Conservation (phyloP, 163 green algal genomes). For the Scenedesmus sp. region DNA sequence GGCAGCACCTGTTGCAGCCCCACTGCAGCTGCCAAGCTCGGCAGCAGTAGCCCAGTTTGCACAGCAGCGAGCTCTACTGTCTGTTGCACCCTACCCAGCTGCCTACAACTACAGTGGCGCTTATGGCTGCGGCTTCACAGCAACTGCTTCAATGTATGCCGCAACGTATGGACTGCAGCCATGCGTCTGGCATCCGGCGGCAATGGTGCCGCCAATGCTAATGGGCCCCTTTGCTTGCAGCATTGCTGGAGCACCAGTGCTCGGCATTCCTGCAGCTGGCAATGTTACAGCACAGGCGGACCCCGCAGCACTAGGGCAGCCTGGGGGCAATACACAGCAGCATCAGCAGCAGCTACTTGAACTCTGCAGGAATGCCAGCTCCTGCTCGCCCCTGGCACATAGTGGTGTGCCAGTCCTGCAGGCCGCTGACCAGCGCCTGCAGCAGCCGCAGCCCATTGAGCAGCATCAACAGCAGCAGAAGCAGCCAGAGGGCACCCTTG, state of each 20-base stretch:
- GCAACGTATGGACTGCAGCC: background rate
- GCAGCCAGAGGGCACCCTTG: background rate
- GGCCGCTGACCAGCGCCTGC: background rate
- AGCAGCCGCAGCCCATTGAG: background rate
- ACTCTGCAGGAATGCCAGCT: background rate
- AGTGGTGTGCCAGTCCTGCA: background rate
- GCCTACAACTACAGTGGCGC: background rate
- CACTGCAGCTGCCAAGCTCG: background rate
- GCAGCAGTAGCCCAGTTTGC: background rate
- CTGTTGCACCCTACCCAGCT: background rate
- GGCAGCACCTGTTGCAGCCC: background rate
- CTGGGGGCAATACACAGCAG: background rate
- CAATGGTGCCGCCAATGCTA: background rate
- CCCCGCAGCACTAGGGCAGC: background rate
- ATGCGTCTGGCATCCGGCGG: background rate
- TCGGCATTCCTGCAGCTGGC: background rate
- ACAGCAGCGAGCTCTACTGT: background rate
- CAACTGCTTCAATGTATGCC: background rate
- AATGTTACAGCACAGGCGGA: background rate
- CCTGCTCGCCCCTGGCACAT: background rate
- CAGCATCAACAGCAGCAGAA: slow-evolving; percentile 17
- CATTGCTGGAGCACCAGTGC: background rate
- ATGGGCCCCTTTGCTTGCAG: background rate
- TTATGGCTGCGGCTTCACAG: background rate
- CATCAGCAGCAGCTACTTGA: background rate